Evolutionary conservation across 768 basidiomycete species (phyloP).

Genomic region (Bullera alba): DNA sequence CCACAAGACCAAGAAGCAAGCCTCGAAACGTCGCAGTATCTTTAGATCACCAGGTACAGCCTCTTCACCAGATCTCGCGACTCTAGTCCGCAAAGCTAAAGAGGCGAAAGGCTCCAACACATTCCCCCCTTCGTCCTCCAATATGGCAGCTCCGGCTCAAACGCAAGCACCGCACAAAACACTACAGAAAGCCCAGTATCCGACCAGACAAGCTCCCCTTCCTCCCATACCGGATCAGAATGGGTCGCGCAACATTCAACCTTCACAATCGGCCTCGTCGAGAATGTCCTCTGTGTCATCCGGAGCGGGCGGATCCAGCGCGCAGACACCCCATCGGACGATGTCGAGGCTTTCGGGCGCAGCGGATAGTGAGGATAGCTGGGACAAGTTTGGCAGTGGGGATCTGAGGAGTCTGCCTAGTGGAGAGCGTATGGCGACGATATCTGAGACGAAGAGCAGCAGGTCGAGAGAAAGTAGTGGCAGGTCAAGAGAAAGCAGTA

Average conservation of each 20-base stretch:
- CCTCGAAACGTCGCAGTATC: slow-evolving; percentile 67
- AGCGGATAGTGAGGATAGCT: slow-evolving; percentile 5
- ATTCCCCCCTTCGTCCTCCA: no score
- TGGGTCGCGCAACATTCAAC: neutral
- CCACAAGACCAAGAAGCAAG: slow-evolving; percentile 4
- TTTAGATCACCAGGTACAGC: slow-evolving; percentile 83
- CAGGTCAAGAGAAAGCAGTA: slow-evolving; percentile 1
- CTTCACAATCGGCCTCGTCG: neutral
- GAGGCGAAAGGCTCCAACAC: slow-evolving; percentile 45
- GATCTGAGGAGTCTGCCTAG: slow-evolving; percentile 11
- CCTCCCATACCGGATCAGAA: neutral
- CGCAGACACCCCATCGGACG: no score
- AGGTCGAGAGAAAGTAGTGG: slow-evolving; percentile 1
- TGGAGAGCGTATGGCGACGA: slow-evolving; percentile 15
- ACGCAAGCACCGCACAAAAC: no score
- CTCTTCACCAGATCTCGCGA: slow-evolving; percentile 84
- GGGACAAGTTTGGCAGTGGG: slow-evolving; percentile 7
- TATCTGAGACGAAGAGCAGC: slow-evolving; percentile 5
- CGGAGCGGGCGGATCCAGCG: neutral
- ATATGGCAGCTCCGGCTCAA: no score
- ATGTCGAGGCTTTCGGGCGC: neutral
- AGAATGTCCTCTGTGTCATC: neutral
- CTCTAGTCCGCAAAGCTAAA: slow-evolving; percentile 74
- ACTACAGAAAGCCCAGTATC: neutral
- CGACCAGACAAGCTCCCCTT: neutral